A percentile compares a stretch with the other conserved stretches of the same genome.
Conservation (phyloP, 192 early-diverging fungal species). For the Gryganskiella cystojenkinii region DNA sequence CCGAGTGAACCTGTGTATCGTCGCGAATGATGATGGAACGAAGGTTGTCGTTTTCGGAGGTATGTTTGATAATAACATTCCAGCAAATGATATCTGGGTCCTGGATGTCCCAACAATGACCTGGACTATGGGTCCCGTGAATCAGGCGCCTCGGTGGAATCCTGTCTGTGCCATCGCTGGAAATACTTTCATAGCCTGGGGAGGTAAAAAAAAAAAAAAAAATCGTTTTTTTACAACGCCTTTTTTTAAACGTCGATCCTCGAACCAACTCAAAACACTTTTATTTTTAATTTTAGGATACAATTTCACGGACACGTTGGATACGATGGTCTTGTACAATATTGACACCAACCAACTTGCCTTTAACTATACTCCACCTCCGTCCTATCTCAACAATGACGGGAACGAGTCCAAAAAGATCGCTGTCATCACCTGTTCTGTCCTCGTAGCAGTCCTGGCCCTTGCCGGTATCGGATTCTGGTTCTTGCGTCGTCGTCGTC, state of each 20-base stretch:
- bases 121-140: background rate
- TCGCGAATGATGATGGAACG: background rate
- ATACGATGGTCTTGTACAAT: too few relatives aligned
- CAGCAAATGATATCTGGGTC: background rate
- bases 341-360: background rate
- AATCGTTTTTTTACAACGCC: background rate
- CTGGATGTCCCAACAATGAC: background rate
- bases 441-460: background rate
- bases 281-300: too few relatives aligned
- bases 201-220: background rate
- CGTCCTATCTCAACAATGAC: background rate
- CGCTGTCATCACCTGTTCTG: background rate
- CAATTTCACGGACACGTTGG: too few relatives aligned
- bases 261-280: too few relatives aligned
- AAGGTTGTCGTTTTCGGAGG: conserved; percentile 1
- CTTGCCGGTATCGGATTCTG: background rate
- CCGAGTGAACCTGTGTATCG: background rate
- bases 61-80: background rate
- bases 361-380: background rate
- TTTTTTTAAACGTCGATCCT: too few relatives aligned
- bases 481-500: background rate
- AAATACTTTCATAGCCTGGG: background rate
- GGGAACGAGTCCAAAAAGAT: background rate
- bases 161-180: conserved; percentile 1
- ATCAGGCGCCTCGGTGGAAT: background rate